Percentiles rank a stretch among this genome's conserved stretches.
phyloP scores from a whole-genome alignment of 306 rosid species.

The Sindora glabra region DNA sequence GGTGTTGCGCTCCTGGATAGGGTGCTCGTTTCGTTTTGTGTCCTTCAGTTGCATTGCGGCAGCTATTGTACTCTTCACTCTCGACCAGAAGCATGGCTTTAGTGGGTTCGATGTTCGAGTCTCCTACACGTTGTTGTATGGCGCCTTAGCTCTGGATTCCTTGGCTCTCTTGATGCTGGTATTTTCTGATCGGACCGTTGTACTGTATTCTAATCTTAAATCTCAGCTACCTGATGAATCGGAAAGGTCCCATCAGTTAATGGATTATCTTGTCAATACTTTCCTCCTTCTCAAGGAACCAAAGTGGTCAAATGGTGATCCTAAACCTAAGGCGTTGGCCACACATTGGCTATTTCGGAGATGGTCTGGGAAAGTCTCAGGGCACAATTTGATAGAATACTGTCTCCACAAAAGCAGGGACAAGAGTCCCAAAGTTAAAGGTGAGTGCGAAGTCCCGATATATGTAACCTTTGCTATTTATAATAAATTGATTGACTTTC shows the following conservation, averaged over 20 bases:
- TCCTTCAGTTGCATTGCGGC: not conserved
- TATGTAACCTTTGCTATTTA: not conserved
- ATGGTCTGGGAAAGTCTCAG: slow-evolving; percentile 21
- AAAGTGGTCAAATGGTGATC: not conserved
- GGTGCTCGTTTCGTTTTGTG: not conserved
- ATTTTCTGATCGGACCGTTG: slow-evolving; percentile 24
- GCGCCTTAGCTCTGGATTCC: slow-evolving; percentile 23
- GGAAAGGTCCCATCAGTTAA: no score
- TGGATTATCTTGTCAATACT: not conserved
- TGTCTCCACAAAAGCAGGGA: slow-evolving; percentile 7
- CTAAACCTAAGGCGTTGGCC: not conserved
- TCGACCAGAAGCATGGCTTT: not conserved
- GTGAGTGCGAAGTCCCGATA: not conserved
- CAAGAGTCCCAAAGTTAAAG: not conserved
- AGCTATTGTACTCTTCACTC: not conserved
- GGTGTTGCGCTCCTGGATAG: not conserved
- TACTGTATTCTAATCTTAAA: not conserved
- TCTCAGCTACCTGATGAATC: no score
- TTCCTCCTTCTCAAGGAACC: not conserved
- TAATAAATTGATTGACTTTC: not conserved
- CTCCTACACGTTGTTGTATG: slow-evolving; percentile 26
- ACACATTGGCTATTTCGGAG: slow-evolving; percentile 9
- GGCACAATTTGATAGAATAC: slow-evolving; percentile 21
- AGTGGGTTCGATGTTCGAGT: slow-evolving; percentile 3
- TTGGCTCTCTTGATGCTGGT: slow-evolving; percentile 4